Base-by-base conservation (phyloP, 2,329 filamentous ascomycete species). In the Hyphodiscus sp. region DNA sequence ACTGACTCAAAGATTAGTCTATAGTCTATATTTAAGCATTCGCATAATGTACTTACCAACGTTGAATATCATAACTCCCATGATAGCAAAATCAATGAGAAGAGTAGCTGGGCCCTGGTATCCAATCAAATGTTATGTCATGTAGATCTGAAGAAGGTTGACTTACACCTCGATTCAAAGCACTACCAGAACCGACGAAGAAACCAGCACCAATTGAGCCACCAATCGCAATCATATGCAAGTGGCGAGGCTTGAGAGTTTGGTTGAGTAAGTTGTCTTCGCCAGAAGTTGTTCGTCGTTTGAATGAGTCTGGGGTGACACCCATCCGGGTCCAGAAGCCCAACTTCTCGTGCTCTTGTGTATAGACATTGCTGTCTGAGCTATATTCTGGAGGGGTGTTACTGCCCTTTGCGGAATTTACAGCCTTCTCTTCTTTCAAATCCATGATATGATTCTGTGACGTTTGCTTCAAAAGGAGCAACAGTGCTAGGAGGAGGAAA, bases 171-270 rank as follows among this genome's bases (percentile, higher is more conserved):
- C 75, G 74, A 44, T 80, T 75, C 57, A 94, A 73, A 10, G 88
- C 83, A 55, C 75, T 78, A 52, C 88, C 89, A 1, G 88, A 92
- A 20, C 89, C 87, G 30, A 96, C 89, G 68, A 95, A 95, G 2
- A 96, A 76, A 61, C 91, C 91, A 30, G 87, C 91, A 79, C 87
- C 87, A 64, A 96, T 95, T 13, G 87, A 92, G 45, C 91, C 91
- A 64, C 91, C 91, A 61, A 96, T 95, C 18, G 91, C 91, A 75
- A 96, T 96, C 91, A 96, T 96, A 74, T 96, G 91, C 67, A 96
- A 69, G 74, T 96, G 91, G 41, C 90, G 79, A 23, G 85, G 83
- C 71, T 94, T 92, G 61, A 95, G 72, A 68, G 83, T 86, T 64
- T 90, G 79, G 50, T 87, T 82, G 47, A 96, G 76, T 5, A 86